Conservation (phyloP, 164 flowering plant genomes). For the Akebia trifoliata region DNA sequence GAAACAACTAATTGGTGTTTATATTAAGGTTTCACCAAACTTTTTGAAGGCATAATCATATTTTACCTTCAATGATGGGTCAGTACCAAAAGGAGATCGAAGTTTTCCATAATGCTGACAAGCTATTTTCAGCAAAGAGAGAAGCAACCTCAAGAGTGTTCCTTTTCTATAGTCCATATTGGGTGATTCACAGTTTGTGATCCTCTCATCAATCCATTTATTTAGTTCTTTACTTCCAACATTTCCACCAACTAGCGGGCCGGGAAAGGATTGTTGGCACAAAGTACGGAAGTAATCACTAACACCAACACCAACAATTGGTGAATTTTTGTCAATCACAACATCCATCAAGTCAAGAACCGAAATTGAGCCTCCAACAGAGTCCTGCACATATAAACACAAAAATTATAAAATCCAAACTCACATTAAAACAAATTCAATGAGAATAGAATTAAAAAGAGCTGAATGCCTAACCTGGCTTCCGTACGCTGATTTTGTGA, state of each 20-base stretch:
- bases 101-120: conserved; percentile 95
- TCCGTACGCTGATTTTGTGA: conserved; percentile 34
- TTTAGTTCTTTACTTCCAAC: conserved; percentile 74
- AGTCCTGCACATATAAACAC: conserved; percentile 44
- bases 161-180: conserved; percentile 46
- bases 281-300: conserved; percentile 57
- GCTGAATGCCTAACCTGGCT: conserved; percentile 57
- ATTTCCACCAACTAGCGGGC: conserved; percentile 92
- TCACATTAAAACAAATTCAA: background rate
- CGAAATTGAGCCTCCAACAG: conserved; percentile 53
- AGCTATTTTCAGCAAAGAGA: conserved; percentile 81
- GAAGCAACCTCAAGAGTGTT: conserved; percentile 61
- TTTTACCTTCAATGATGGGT: conserved; percentile 58
- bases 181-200: conserved; percentile 49
- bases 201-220: conserved; percentile 96
- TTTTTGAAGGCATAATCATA: too few relatives aligned
- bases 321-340: conserved; percentile 35
- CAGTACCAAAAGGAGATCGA: conserved; percentile 89
- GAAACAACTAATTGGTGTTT: too few relatives aligned
- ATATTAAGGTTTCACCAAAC: too few relatives aligned
- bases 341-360: conserved; percentile 73
- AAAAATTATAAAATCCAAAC: background rate
- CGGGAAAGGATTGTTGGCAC: conserved; percentile 79
- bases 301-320: conserved; percentile 24
- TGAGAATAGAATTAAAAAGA: background rate